Conservation (phyloP, 768 basidiomycete species). For the Psilocybe cubensis region DNA sequence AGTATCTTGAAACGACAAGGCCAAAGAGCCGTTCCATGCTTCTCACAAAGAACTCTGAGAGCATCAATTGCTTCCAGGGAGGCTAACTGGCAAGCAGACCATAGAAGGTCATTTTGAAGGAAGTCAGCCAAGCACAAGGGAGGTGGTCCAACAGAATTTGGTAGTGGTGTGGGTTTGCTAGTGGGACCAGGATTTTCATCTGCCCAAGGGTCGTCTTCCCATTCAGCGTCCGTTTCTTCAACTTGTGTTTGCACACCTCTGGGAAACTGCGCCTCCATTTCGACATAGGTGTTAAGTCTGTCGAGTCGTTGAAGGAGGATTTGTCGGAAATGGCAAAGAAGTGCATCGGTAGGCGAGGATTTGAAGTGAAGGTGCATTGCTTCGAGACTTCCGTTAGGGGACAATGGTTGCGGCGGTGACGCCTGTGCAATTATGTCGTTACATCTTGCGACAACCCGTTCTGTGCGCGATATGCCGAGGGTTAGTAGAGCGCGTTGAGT, state of each 20-base stretch:
- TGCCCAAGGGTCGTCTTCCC: slow-evolving; percentile 83
- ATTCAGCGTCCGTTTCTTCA: slow-evolving; percentile 63
- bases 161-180: slow-evolving; percentile 31
- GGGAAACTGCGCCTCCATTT: slow-evolving; percentile 53
- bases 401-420: slow-evolving; percentile 8
- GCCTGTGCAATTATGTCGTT: slow-evolving; percentile 35
- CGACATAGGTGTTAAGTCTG: slow-evolving; percentile 71
- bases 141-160: slow-evolving; percentile 33
- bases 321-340: slow-evolving; percentile 65
- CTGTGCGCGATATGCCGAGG: slow-evolving; percentile 65
- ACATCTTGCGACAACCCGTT: slow-evolving; percentile 48
- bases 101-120: slow-evolving; percentile 58
- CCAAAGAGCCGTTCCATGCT: slow-evolving; percentile 63
- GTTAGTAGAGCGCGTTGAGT: slow-evolving; percentile 63
- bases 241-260: slow-evolving; percentile 35
- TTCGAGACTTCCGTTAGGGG: slow-evolving; percentile 18
- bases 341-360: slow-evolving; percentile 60
- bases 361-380: slow-evolving; percentile 58
- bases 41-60: slow-evolving; percentile 57
- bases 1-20: slow-evolving; percentile 73
- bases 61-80: slow-evolving; percentile 60
- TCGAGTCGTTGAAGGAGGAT: slow-evolving; percentile 73
- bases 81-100: slow-evolving; percentile 68
- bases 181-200: slow-evolving; percentile 38
- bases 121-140: slow-evolving; percentile 66